phyloP scores from a whole-genome alignment of 495 filamentous ascomycete genomes.

The Aspergillus sparsus region DNA sequence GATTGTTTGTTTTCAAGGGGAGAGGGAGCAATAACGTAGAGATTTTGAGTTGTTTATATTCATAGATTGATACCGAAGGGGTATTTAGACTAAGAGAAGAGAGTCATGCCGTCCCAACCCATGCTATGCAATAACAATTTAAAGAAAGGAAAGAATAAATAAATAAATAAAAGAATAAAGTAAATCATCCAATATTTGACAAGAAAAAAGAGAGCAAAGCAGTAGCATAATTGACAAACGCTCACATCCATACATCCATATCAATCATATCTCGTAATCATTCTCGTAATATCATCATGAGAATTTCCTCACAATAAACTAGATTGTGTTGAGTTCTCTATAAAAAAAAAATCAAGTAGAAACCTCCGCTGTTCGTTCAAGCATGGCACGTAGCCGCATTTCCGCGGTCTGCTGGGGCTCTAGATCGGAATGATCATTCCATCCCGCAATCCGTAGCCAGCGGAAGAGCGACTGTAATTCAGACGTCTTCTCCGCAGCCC shows the following conservation, averaged over 20 bases:
- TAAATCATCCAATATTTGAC: too few relatives aligned
- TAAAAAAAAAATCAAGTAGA: not conserved
- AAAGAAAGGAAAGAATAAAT: too few relatives aligned
- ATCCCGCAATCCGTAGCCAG: slow-evolving; percentile 38
- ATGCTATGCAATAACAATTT: too few relatives aligned
- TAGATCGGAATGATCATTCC: slow-evolving; percentile 22
- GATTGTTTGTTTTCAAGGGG: too few relatives aligned
- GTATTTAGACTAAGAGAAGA: too few relatives aligned
- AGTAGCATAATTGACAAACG: too few relatives aligned
- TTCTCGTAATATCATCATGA: not conserved
- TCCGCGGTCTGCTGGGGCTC: slow-evolving; percentile 38
- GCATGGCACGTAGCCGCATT: slow-evolving; percentile 40
- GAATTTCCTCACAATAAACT: not conserved
- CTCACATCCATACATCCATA: not conserved
- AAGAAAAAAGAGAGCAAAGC: too few relatives aligned
- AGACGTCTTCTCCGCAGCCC: slow-evolving; percentile 4
- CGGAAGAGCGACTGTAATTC: slow-evolving; percentile 39
- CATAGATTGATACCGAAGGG: too few relatives aligned
- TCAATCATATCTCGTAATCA: not conserved
- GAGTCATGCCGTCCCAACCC: too few relatives aligned
- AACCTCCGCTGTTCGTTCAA: slow-evolving; percentile 27
- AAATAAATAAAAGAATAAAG: too few relatives aligned
- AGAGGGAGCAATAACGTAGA: too few relatives aligned
- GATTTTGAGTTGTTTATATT: too few relatives aligned
- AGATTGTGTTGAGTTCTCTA: not conserved